Conservation (phyloP, 345 rosid species). For the Cardamine chenopodiifolia region DNA sequence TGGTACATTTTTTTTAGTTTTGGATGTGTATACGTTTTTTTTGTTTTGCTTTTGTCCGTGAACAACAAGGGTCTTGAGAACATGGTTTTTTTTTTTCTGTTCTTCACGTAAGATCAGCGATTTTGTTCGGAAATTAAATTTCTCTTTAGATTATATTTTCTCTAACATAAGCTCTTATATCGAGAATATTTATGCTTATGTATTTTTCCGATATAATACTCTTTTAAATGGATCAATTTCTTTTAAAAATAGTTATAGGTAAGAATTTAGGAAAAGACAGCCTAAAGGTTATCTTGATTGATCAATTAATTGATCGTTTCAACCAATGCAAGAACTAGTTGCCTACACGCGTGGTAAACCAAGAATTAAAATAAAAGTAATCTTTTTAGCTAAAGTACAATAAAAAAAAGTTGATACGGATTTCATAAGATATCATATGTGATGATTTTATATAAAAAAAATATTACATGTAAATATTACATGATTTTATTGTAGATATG, state of each 20-base stretch:
- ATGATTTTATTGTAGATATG: no score
- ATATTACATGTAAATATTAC: no score
- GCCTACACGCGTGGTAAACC: background rate
- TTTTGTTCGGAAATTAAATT: slow-evolving; percentile 8
- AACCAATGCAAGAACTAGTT: background rate
- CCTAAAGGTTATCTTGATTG: background rate
- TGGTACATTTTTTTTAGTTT: slow-evolving; percentile 15
- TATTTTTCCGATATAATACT: background rate
- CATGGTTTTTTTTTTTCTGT: slow-evolving; percentile 30
- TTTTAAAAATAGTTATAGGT: background rate
- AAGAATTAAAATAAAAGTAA: background rate
- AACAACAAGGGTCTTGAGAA: slow-evolving; percentile 34
- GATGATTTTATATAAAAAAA: background rate
- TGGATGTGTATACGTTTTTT: slow-evolving; percentile 26
- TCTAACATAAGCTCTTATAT: background rate
- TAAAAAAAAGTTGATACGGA: no score
- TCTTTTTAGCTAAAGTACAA: background rate
- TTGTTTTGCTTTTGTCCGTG: slow-evolving; percentile 11
- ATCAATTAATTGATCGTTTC: background rate
- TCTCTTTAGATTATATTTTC: background rate
- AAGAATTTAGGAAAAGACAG: no score
- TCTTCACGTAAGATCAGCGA: slow-evolving; percentile 38
- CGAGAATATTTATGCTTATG: background rate
- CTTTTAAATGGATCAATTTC: background rate
- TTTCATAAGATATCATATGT: background rate